phyloP scores from a whole-genome alignment of 495 filamentous ascomycete genomes.

The Hyaloscypha hepaticicola region DNA sequence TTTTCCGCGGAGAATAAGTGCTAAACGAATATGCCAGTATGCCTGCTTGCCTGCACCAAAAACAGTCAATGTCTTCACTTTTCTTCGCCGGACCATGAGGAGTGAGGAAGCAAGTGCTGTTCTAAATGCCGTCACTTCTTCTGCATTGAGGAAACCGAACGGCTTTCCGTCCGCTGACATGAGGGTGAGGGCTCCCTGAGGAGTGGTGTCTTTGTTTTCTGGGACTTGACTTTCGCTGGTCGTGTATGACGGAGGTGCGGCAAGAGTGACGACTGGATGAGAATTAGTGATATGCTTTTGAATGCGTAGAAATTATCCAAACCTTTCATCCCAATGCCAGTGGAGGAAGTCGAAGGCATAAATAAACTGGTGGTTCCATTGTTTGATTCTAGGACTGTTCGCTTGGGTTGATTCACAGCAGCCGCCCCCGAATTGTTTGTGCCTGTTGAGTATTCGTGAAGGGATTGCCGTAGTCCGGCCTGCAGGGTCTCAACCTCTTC shows the following conservation, averaged over 20 bases:
- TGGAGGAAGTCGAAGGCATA: slow-evolving; percentile 72
- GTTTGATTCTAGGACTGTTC: slow-evolving; percentile 64
- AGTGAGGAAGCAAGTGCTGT: slow-evolving; percentile 81
- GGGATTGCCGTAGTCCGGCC: slow-evolving; percentile 63
- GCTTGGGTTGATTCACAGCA: slow-evolving; percentile 67
- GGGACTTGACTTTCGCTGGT: slow-evolving; percentile 27
- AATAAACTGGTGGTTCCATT: slow-evolving; percentile 84
- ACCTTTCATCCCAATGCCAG: slow-evolving; percentile 53
- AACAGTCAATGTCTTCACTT: slow-evolving; percentile 70
- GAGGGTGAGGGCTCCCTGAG: slow-evolving; percentile 76
- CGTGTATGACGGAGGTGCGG: slow-evolving; percentile 27
- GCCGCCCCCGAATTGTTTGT: slow-evolving; percentile 45
- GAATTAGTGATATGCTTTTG: background rate
- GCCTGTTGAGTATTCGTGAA: slow-evolving; percentile 80
- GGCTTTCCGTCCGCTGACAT: slow-evolving; percentile 64
- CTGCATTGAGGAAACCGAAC: slow-evolving; percentile 77
- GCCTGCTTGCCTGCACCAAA: slow-evolving; percentile 93
- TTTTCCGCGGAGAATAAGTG: slow-evolving; percentile 67
- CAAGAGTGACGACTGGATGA: slow-evolving; percentile 33
- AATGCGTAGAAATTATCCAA: background rate
- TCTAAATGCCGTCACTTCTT: slow-evolving; percentile 87
- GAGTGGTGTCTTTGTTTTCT: slow-evolving; percentile 50
- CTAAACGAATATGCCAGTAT: slow-evolving; percentile 87
- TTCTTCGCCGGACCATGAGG: slow-evolving; percentile 66
- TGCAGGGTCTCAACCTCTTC: slow-evolving; percentile 69